These are phyloP conservation scores for Nephelium lappaceum DNA, from an alignment of 345 rosid genomes.

Conservation along the genomic window DNA sequence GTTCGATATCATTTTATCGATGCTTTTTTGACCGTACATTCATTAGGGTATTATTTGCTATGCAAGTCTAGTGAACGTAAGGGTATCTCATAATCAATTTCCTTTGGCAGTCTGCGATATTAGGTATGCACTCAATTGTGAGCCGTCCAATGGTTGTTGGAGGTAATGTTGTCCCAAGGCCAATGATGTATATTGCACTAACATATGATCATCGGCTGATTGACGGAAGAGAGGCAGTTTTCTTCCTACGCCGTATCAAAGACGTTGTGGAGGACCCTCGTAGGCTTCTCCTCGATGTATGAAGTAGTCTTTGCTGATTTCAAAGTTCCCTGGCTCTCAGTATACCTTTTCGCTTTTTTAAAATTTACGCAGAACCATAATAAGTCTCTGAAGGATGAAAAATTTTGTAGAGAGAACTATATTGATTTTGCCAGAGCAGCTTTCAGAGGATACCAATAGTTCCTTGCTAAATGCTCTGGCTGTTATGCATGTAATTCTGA, in stretches of 20 bases:
- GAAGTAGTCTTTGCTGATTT: conserved; percentile 18
- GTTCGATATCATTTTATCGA: neutral
- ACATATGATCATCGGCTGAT: conserved; percentile 85
- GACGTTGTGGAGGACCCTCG: conserved; percentile 89
- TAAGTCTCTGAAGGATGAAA: conserved; percentile 7
- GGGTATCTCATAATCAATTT: neutral
- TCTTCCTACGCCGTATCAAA: conserved; percentile 80
- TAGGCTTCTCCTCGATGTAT: conserved; percentile 66
- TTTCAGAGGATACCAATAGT: neutral
- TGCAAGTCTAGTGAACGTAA: neutral
- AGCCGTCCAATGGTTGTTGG: conserved; percentile 85
- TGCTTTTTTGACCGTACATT: neutral
- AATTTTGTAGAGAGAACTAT: conserved; percentile 13
- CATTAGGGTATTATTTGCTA: neutral
- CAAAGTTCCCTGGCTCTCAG: neutral
- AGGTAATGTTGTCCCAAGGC: conserved; percentile 60
- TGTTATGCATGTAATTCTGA: neutral
- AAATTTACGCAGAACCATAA: neutral
- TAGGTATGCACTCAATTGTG: conserved; percentile 87
- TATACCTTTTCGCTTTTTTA: neutral
- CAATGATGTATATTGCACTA: conserved; percentile 84
- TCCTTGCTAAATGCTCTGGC: neutral
- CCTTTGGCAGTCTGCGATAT: conserved; percentile 64
- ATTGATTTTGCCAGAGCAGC: conserved; percentile 2
- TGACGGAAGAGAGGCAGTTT: conserved; percentile 91